These are phyloP conservation scores for Sclerotinia borealis DNA, from an alignment of 2,329 filamentous ascomycete species.

Conservation along the genomic window DNA sequence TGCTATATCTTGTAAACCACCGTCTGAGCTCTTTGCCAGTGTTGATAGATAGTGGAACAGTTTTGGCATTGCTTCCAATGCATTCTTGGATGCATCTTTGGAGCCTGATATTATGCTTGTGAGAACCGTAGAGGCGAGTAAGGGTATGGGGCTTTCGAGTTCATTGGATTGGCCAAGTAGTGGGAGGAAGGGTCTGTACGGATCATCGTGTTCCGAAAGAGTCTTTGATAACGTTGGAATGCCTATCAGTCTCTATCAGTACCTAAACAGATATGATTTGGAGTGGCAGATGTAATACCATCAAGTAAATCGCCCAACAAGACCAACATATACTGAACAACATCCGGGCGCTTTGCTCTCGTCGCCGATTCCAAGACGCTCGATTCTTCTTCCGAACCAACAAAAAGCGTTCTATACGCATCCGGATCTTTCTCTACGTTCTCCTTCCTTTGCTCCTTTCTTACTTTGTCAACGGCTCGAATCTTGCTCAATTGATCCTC, in stretches of 20 bases:
- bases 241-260: slow-evolving; percentile 45
- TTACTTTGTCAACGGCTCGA: slow-evolving; percentile 91
- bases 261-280: neutral
- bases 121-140: slow-evolving; percentile 84
- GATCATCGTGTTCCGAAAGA: slow-evolving; percentile 67
- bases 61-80: slow-evolving; percentile 63
- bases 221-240: slow-evolving; percentile 72
- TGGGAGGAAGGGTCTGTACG: slow-evolving; percentile 78
- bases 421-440: slow-evolving; percentile 73
- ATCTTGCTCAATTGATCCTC: slow-evolving; percentile 94
- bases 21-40: slow-evolving; percentile 78
- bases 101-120: slow-evolving; percentile 67
- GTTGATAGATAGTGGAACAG: slow-evolving; percentile 82
- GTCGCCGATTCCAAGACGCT: slow-evolving; percentile 73
- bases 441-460: slow-evolving; percentile 82
- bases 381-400: slow-evolving; percentile 63
- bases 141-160: slow-evolving; percentile 71
- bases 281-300: slow-evolving; percentile 44
- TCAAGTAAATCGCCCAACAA: slow-evolving; percentile 82
- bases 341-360: slow-evolving; percentile 70
- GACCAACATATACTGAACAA: slow-evolving; percentile 92
- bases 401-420: slow-evolving; percentile 74
- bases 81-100: slow-evolving; percentile 55
- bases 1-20: slow-evolving; percentile 89
- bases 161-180: slow-evolving; percentile 72